Evolutionary conservation across 1,139 yeast species (phyloP), one percentile per base, ranked within the genome.

Genomic region (Magnusiomyces magnusii): DNA sequence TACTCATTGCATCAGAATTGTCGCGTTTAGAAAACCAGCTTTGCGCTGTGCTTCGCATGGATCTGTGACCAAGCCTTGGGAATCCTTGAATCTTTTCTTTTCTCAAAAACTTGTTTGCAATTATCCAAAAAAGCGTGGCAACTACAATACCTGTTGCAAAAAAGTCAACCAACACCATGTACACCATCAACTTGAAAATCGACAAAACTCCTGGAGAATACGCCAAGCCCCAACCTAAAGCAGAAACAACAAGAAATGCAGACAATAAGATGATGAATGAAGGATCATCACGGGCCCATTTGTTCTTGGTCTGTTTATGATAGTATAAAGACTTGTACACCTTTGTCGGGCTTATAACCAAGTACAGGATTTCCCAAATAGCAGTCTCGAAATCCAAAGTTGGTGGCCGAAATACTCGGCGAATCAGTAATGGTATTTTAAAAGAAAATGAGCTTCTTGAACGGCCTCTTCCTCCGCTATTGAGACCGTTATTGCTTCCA

Each of bases 381-480:
- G 97, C 96, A 1, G 96, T 87, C 71, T 91, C 97, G 68, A 90
- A 88, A 73, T 91, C 97, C 57, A 91, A 77, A 0, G 96, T 86
- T 13, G 85, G 87, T 2, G 96, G 95, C 65, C 85, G 83, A 66
- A 87, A 77, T 53, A 89, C 70, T 57, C 87, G 67, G 41, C 71
- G 66, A 23, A 74, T 53, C 36, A 71, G 65, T n/a, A 57, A 21
- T 10, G 62, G 62, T 10, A 60, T 51, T 27, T 51, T 55, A 39
- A 60, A 50, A 1, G 47, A 36, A n/a, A 23, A 34, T 19, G 13
- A 21, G 27, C 21, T 44, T 21, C 49, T 21, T 21, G 15, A 19
- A 3, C 49, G 5, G n/a, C 10, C 9, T 7, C 47, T 23, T 34
- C 54, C 54, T 9, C 17, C 2, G 17, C 27, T 31, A 31, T n/a